Conservation (phyloP, 2,329 filamentous ascomycete genomes). For the Neopestalotiopsis rosae region DNA sequence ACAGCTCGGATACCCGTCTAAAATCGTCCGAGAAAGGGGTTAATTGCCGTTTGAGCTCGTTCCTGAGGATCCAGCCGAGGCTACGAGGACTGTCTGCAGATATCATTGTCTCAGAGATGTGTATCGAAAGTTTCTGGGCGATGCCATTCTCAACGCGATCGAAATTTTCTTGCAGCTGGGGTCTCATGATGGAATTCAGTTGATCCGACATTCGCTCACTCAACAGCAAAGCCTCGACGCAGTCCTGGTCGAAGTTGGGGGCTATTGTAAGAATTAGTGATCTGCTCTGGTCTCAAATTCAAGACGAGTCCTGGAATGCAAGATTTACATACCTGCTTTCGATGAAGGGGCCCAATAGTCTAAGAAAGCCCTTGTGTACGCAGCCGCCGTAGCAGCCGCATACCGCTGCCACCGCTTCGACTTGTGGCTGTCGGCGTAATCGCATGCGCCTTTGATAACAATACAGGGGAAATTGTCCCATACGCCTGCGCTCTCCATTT, state of each 20-base stretch:
- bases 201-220: not conserved
- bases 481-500: not conserved
- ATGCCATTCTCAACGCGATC: not conserved
- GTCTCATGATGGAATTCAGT: not conserved
- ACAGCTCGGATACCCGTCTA: not conserved
- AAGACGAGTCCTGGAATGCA: too few species aligned
- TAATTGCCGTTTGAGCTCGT: not conserved
- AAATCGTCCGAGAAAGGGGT: not conserved
- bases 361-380: not conserved
- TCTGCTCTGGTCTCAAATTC: too few species aligned
- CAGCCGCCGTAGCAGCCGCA: too few species aligned
- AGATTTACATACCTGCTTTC: too few species aligned
- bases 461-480: not conserved
- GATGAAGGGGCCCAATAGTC: not conserved
- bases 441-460: not conserved
- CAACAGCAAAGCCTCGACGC: not conserved
- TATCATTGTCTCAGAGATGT: not conserved
- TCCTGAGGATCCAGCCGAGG: not conserved
- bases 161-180: not conserved
- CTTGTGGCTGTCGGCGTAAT: not conserved
- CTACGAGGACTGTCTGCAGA: not conserved
- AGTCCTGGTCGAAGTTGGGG: too few species aligned
- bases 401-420: not conserved
- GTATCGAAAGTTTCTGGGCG: too few species aligned
- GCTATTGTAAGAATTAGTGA: too few species aligned